Evolutionary conservation across 2,329 filamentous ascomycete genomes (phyloP).

Genomic region (Iodosphaeria phyllophila): DNA sequence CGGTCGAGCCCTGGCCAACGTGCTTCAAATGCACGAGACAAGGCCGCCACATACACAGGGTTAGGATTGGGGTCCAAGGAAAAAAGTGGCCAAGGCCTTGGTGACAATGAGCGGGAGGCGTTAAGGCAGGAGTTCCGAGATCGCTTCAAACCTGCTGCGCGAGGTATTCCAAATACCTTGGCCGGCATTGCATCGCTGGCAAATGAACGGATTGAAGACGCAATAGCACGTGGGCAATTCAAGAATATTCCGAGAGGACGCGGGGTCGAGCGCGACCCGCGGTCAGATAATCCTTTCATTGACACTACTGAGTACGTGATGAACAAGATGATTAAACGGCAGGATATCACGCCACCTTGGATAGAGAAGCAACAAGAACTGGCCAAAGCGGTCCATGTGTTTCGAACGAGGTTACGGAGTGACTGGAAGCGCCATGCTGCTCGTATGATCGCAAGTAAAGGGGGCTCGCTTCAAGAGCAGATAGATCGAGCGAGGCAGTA

Average conservation of each 20-base stretch:
- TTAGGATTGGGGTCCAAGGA: slow-evolving; percentile 29
- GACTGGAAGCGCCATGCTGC: slow-evolving; percentile 79
- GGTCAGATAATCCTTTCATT: slow-evolving; percentile 73
- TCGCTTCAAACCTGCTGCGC: slow-evolving; percentile 54
- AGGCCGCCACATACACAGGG: slow-evolving; percentile 30
- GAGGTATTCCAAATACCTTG: slow-evolving; percentile 57
- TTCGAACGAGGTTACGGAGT: slow-evolving; percentile 54
- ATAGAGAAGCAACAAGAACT: slow-evolving; percentile 97
- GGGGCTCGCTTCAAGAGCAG: slow-evolving; percentile 58
- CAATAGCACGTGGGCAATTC: slow-evolving; percentile 83
- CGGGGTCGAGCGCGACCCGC: slow-evolving; percentile 61
- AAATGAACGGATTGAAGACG: slow-evolving; percentile 80
- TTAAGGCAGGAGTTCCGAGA: slow-evolving; percentile 60
- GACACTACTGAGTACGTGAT: slow-evolving; percentile 96
- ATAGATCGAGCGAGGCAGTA: slow-evolving; percentile 53
- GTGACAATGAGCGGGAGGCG: slow-evolving; percentile 53
- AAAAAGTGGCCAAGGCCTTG: slow-evolving; percentile 25
- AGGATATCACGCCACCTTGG: slow-evolving; percentile 93
- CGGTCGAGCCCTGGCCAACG: slow-evolving; percentile 24
- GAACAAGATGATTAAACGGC: slow-evolving; percentile 95
- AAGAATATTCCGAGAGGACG: slow-evolving; percentile 64
- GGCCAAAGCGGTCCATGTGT: slow-evolving; percentile 45
- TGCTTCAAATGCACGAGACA: slow-evolving; percentile 35
- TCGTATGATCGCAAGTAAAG: slow-evolving; percentile 56
- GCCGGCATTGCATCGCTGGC: slow-evolving; percentile 67